A percentile compares a stretch with the other conserved stretches of the same genome.
Evolutionary conservation across 1,284 basidiomycete genomes (phyloP).

Genomic region (Mycosarcoma mackinlayi): DNA sequence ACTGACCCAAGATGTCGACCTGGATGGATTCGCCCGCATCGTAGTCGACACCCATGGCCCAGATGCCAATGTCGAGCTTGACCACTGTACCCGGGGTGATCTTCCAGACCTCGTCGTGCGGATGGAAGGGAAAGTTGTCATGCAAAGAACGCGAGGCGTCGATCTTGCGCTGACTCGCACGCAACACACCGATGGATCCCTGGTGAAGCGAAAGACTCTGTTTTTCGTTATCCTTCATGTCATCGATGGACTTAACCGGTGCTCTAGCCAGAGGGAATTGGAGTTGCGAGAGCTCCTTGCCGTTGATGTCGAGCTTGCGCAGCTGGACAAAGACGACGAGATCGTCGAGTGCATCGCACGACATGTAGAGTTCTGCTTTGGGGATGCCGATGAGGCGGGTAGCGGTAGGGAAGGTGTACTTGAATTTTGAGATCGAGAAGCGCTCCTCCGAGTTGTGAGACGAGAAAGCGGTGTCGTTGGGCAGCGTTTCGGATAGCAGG

Average conservation of each 20-base stretch:
- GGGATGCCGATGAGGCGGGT: conserved; percentile 53
- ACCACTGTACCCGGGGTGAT: conserved; percentile 51
- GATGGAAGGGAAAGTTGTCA: conserved; percentile 32
- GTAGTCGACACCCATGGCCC: conserved; percentile 58
- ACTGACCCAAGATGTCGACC: conserved; percentile 46
- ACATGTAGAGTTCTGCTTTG: conserved; percentile 53
- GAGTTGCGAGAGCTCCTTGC: conserved; percentile 41
- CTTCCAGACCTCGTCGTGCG: conserved; percentile 44
- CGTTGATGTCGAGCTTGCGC: conserved; percentile 52
- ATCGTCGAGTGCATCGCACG: conserved; percentile 53
- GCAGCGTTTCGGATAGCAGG: conserved; percentile 18
- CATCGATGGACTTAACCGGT: conserved; percentile 32
- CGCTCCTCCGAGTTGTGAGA: conserved; percentile 33
- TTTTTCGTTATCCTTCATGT: conserved; percentile 27
- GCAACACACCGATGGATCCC: conserved; percentile 55
- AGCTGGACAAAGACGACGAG: conserved; percentile 56
- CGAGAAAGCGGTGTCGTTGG: conserved; percentile 3
- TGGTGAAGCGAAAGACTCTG: conserved; percentile 22
- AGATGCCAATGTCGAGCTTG: conserved; percentile 57
- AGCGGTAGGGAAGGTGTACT: conserved; percentile 34
- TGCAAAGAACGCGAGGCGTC: conserved; percentile 20
- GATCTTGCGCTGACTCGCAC: conserved; percentile 56
- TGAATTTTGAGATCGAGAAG: conserved; percentile 35
- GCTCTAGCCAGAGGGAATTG: conserved; percentile 48
- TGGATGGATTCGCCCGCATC: conserved; percentile 54